Evolutionary conservation across 2,329 filamentous ascomycete genomes (phyloP).

Genomic region (Colletotrichum sp.): DNA sequence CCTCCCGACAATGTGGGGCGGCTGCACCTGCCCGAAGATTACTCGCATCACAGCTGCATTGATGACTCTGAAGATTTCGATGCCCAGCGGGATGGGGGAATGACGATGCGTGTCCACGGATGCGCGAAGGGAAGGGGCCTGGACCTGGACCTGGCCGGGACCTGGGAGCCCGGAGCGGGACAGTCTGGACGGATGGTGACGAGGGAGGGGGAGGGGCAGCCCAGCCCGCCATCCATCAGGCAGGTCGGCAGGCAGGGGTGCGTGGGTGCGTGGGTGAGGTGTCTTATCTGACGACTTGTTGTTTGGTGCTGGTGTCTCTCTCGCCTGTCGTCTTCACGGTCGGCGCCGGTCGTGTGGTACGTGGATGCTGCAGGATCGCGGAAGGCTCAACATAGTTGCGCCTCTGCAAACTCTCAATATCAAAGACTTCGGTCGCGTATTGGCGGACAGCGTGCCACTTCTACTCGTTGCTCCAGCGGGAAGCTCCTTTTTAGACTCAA

Average conservation of each 20-base stretch:
- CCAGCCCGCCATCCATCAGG: neutral
- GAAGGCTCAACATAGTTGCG: neutral
- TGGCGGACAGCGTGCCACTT: neutral
- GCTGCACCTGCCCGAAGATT: conserved; percentile 5
- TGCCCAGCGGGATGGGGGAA: neutral
- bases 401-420: neutral
- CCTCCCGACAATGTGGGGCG: neutral
- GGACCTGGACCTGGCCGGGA: neutral
- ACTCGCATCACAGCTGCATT: conserved; percentile 8
- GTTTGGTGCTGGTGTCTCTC: neutral
- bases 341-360: neutral
- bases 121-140: neutral
- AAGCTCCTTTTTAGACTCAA: neutral
- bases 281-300: neutral
- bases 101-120: neutral
- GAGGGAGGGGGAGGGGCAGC: neutral
- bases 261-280: neutral
- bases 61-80: neutral
- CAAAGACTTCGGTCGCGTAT: neutral
- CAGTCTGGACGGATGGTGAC: neutral
- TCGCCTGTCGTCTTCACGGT: neutral
- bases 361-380: neutral
- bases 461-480: neutral
- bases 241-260: neutral
- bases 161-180: neutral